A percentile compares a stretch with the other conserved stretches of the same genome.
Conservation (phyloP, 2,329 filamentous ascomycete genomes). For the Ilyonectria mors-panacis region DNA sequence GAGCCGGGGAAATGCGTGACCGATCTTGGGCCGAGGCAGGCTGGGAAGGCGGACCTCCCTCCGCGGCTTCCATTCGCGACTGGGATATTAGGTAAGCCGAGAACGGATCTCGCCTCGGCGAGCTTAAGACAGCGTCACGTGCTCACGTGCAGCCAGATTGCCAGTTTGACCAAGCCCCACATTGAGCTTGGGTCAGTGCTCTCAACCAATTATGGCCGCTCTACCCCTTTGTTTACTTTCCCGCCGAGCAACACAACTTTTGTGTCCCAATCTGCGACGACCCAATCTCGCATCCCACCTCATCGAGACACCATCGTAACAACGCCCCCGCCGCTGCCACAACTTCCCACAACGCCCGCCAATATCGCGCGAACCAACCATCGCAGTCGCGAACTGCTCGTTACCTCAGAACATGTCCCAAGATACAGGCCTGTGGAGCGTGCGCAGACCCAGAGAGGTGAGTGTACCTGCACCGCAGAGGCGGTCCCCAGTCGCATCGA, state of each 20-base stretch:
- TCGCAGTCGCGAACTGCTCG: constrained; percentile 36
- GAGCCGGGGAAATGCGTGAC: constrained; percentile 44
- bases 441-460: constrained; percentile 93
- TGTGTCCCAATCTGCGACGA: constrained; percentile 33
- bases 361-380: constrained; percentile 30
- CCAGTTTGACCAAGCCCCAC: neutral
- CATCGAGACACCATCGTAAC: constrained; percentile 33
- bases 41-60: constrained; percentile 37
- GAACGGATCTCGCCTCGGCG: constrained; percentile 23
- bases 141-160: constrained; percentile 27
- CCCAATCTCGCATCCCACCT: constrained; percentile 42
- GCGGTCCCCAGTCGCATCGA: constrained; percentile 36
- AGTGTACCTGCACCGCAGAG: constrained; percentile 47
- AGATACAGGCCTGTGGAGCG: constrained; percentile 90
- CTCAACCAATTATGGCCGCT: constrained; percentile 47
- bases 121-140: constrained; percentile 41
- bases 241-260: constrained; percentile 55
- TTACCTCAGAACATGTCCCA: constrained; percentile 77
- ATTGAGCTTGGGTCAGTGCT: neutral
- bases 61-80: neutral
- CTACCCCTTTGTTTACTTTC: constrained; percentile 60
- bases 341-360: constrained; percentile 12
- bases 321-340: constrained; percentile 8
- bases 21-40: constrained; percentile 55
- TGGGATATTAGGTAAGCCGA: constrained; percentile 13